Evolutionary conservation across 345 rosid genomes (phyloP), one percentile per base, ranked within the genome.

Genomic region (Passiflora organensis): DNA sequence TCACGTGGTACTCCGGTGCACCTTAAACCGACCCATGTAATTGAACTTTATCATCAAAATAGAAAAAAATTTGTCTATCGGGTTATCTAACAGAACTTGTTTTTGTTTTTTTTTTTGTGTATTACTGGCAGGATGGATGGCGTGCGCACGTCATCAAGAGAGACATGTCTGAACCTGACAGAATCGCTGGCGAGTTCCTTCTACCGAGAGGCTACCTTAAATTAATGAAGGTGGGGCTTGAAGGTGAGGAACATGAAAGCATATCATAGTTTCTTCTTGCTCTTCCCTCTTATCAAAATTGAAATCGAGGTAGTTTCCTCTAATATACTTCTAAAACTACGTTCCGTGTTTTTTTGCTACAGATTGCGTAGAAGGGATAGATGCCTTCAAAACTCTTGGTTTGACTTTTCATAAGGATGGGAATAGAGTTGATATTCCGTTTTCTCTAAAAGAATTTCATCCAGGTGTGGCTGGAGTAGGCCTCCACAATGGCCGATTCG

Each of bases 321-420:
- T 43, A 10, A 10, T 17, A n/a, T n/a, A n/a, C n/a, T n/a, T n/a
- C n/a, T n/a, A n/a, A n/a, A n/a, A n/a, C n/a, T 20, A 9, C 14
- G 1, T 13, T 10, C 24, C 11, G n/a, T 42, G 9, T 41, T 13
- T 12, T 13, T 16, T 13, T 46, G 21, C 21, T 62, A 54, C 58
- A 80, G 85, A 80, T 70, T 80, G 85, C 15, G 78, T 78, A 58
- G 78, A 80, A 50, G 64, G 69, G 57, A 83, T 78, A 56, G 85
- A 76, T 64, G 77, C 89, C 18, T 85, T 77, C 49, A 71, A 43
- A 18, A 62, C 80, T 12, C 69, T 65, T 43, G 85, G 89, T 15
- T 80, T 75, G 66, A 83, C 80, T 6, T 71, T 82, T 36, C 73
- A 67, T 65, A 75, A 75, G 72, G 75, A 76, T 67, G 81, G 81